Evolutionary conservation across 2,329 filamentous ascomycete genomes (phyloP), one percentile per base, ranked within the genome.

Genomic region (Curvularia hawaiiensis): DNA sequence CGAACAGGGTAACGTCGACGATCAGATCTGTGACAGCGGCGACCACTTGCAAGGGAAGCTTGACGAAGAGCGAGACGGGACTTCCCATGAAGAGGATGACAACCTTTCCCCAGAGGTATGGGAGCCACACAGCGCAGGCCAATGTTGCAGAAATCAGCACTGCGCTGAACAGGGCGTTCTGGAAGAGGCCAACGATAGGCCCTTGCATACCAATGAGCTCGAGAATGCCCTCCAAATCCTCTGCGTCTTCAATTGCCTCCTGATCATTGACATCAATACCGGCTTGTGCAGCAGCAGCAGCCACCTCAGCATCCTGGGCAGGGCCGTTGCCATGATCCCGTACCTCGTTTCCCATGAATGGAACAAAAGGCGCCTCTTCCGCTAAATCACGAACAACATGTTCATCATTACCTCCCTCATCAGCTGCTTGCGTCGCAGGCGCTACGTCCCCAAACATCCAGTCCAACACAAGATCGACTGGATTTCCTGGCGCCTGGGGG

Each of bases 121-220:
- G 95, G 50, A 97, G 79, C 79, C 95, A 97, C 44, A 98, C 87
- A 50, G 92, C 94, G 57, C 90, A 80, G 51, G 92, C 89, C 41
- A 99, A 87, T 14, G 93, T 96, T 50, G 94, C 85, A 1, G 91
- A 74, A 9, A 99, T 92, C 28, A 99, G 83, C 45, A 98, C 89
- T 8, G 90, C 89, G 73, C 94, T 97, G 76, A 99, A 99, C 16
- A 97, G 88, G 54, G 91, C 92, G 66, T 99, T 99, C 71, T 99
- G 95, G 65, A 98, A 87, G 6, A 99, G 84, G 3, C 92, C 92
- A 14, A 90, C 89, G 3, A 99, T 83, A 0, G 95, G 95, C 0
- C 95, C 95, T 70, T 96, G 91, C 90, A 99, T 96, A 38, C 95
- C 95, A 58, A 99, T 90, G 16, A 99, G 85, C 75, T 99, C 95